A percentile compares a stretch with the other conserved stretches of the same genome.
These are phyloP conservation scores for Venturia pyrina DNA, from an alignment of 2,329 filamentous ascomycete species.

Conservation along the genomic window DNA sequence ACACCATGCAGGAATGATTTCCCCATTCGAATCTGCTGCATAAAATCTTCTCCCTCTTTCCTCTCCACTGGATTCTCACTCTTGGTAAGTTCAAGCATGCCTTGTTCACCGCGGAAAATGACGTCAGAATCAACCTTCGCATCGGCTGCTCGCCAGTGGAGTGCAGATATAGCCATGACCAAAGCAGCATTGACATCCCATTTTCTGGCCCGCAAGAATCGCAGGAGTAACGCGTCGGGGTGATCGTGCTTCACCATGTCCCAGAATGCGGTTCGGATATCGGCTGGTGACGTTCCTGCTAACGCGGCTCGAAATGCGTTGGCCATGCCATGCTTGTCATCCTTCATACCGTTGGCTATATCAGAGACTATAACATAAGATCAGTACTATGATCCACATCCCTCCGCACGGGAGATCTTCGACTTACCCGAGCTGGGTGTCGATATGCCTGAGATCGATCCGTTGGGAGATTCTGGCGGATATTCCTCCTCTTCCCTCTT, in stretches of 20 bases:
- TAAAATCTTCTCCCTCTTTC: constrained; percentile 65
- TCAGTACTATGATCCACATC: constrained; percentile 22
- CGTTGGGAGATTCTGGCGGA: neutral
- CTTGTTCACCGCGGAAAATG: constrained; percentile 38
- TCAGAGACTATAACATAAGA: constrained; percentile 27
- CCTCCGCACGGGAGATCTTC: constrained; percentile 13
- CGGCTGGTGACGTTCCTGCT: constrained; percentile 64
- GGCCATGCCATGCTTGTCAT: constrained; percentile 89
- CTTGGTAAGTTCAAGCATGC: constrained; percentile 51
- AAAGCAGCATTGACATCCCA: constrained; percentile 93
- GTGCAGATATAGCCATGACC: constrained; percentile 87
- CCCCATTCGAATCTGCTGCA: constrained; percentile 75
- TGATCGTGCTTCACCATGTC: constrained; percentile 91
- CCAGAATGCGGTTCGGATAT: constrained; percentile 77
- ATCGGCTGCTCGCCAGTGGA: constrained; percentile 79
- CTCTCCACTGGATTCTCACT: constrained; percentile 45
- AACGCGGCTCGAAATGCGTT: constrained; percentile 80
- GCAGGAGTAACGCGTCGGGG: constrained; percentile 63
- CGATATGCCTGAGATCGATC: constrained; percentile 9
- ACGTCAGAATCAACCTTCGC: constrained; percentile 87
- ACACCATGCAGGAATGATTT: constrained; percentile 87
- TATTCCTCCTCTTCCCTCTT: constrained; percentile 1
- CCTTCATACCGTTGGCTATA: constrained; percentile 27
- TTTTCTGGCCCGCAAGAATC: constrained; percentile 40
- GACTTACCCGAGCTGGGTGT: constrained; percentile 7